These are phyloP conservation scores for Brassica hybrid DNA, from an alignment of 441 rosid genomes.

Conservation along the genomic window DNA sequence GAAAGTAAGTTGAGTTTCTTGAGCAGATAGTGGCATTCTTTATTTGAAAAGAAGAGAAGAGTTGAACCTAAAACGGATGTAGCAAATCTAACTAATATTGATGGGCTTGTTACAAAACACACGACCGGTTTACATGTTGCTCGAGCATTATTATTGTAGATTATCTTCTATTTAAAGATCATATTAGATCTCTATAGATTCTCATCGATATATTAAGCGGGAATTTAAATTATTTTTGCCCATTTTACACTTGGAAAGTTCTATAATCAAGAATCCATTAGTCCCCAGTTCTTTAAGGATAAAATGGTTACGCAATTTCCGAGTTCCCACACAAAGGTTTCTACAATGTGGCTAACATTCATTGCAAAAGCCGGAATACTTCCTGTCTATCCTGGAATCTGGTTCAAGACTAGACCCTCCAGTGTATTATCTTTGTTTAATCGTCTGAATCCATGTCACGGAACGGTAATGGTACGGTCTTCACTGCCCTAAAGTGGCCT, in stretches of 20 bases:
- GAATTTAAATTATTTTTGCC: conserved; percentile 31
- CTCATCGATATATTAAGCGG: conserved; percentile 19
- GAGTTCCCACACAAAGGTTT: conserved; percentile 15
- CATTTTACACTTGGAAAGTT: conserved; percentile 21
- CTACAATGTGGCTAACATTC: conserved; percentile 13
- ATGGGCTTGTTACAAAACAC: too few relatives aligned
- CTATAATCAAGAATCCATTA: conserved; percentile 34
- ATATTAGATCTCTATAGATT: too few relatives aligned
- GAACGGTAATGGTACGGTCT: conserved; percentile 91
- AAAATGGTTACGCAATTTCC: conserved; percentile 28
- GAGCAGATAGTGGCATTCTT: conserved; percentile 6
- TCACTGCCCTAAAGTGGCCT: conserved; percentile 89
- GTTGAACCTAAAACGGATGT: background rate
- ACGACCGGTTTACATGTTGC: too few relatives aligned
- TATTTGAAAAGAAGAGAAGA: conserved; percentile 30
- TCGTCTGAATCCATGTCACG: conserved; percentile 75
- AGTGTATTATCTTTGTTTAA: conserved; percentile 34
- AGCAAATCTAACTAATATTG: too few relatives aligned
- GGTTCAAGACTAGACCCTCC: conserved; percentile 25
- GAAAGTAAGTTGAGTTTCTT: background rate
- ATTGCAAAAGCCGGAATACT: conserved; percentile 27
- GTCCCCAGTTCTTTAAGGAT: conserved; percentile 22
- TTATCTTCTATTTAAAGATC: too few relatives aligned
- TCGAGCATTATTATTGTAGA: too few relatives aligned
- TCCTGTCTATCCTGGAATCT: conserved; percentile 23